Conservation (phyloP, 139 green algal genomes). For the Coccomyxa sp. region DNA sequence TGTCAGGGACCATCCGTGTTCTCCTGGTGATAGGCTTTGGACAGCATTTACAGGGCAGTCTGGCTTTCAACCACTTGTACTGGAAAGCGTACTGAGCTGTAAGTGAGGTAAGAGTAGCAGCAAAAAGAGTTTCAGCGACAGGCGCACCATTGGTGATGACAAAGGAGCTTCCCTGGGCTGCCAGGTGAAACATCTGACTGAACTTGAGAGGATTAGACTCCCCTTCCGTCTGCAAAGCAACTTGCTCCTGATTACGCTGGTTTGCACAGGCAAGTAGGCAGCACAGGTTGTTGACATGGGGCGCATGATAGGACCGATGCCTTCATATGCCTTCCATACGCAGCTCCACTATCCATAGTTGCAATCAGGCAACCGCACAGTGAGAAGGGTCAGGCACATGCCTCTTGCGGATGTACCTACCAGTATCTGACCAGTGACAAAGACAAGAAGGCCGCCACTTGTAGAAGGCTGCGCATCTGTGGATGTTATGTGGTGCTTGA, state of each 20-base stretch:
- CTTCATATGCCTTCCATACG: not conserved
- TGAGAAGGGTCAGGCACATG: too few species aligned
- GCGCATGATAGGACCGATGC: not conserved
- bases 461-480: conserved; percentile 84
- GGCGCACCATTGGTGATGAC: conserved; percentile 79
- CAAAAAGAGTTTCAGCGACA: too few species aligned
- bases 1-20: too few species aligned
- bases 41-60: too few species aligned
- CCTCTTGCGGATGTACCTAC: conserved; percentile 41
- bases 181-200: conserved; percentile 91
- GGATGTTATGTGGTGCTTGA: conserved; percentile 64
- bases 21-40: too few species aligned
- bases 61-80: too few species aligned
- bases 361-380: too few species aligned
- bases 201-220: conserved; percentile 83
- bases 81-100: too few species aligned
- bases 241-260: not conserved
- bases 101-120: too few species aligned
- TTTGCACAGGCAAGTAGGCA: not conserved
- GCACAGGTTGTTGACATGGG: not conserved
- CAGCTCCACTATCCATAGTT: too few species aligned
- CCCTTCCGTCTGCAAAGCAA: conserved; percentile 64
- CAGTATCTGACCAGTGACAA: conserved; percentile 81
- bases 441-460: conserved; percentile 77
- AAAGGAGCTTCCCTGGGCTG: conserved; percentile 60